Evolutionary conservation across 345 rosid species (phyloP), one percentile per base, ranked within the genome.

Genomic region (Camelina laxa): DNA sequence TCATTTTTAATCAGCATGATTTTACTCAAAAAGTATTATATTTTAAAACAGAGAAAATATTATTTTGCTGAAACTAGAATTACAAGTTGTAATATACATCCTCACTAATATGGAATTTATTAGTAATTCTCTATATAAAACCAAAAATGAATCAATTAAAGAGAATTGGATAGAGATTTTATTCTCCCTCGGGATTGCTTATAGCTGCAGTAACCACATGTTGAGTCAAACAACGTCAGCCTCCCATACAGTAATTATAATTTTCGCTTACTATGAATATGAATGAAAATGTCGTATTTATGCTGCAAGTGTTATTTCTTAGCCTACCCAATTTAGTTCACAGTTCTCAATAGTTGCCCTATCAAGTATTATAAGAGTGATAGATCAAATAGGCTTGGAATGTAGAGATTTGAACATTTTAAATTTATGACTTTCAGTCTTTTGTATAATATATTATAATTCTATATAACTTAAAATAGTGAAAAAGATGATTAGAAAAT

Each of bases 171-270:
- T 59, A 39, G 27, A 75, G 55, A 75, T 41, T 75, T 53, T 60
- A 53, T 75, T 42, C 74, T 41, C 65, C 70, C 50, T 75, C 69
- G 79, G 75, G 70, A 69, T 75, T 69, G 79, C 70, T 61, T 54
- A 61, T 61, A n/a, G 51, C 9, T 75, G 74, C 79, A 67, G 58
- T 53, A 44, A 75, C 75, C 48, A 75, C 58, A 64, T 69, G 70
- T 21, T 62, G 17, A 36, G 51, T 69, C 42, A 61, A 61, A 30
- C 33, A 68, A 51, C 42, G 63, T 62, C 70, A 69, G 61, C 31
- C 16, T 9, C n/a, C 36, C 38, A 19, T 19, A 9, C 67, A 38
- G 73, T 67, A 75, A 68, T 39, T 16, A 58, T 56, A 50, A 45
- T 5, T 13, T 57, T 20, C 47, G 5, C 20, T 55, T 57, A 11